A percentile compares a stretch with the other conserved stretches of the same genome.
phyloP scores from a whole-genome alignment of 2,329 filamentous ascomycete species.

The Alternaria burnsii region DNA sequence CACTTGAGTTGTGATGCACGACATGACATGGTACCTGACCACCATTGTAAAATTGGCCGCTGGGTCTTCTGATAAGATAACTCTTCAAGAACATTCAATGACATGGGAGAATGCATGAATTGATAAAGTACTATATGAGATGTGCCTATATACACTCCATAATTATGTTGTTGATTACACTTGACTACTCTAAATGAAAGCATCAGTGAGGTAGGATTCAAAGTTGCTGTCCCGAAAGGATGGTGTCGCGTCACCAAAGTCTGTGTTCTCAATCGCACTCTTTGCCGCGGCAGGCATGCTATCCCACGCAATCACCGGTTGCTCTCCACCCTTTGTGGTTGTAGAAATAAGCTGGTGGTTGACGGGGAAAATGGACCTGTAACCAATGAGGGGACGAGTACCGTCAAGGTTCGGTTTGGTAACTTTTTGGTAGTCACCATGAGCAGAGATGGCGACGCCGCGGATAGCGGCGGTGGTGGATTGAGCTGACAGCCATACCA shows the following conservation, averaged over 20 bases:
- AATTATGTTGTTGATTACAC: too few species aligned
- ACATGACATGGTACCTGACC: background rate
- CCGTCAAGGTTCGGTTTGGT: conserved; percentile 47
- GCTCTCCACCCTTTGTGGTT: conserved; percentile 52
- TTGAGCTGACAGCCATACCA: conserved; percentile 60
- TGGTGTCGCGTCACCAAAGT: conserved; percentile 59
- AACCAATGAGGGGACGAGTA: conserved; percentile 58
- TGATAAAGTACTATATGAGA: background rate
- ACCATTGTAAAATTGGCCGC: too few species aligned
- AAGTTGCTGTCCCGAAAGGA: conserved; percentile 60
- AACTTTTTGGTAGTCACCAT: conserved; percentile 56
- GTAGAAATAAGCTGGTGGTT: conserved; percentile 59
- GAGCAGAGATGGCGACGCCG: conserved; percentile 62
- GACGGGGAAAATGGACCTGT: conserved; percentile 59
- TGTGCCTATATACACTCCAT: background rate
- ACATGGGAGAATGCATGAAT: background rate
- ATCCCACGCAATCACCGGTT: conserved; percentile 61
- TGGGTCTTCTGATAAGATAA: background rate
- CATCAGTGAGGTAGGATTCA: conserved; percentile 53
- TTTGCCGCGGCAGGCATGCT: conserved; percentile 56
- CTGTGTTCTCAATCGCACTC: conserved; percentile 55
- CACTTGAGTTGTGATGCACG: background rate
- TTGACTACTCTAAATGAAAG: conserved; percentile 20
- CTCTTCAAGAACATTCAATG: background rate
- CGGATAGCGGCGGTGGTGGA: conserved; percentile 54